Percentiles rank a stretch among this genome's conserved stretches.
Evolutionary conservation across 1,139 yeast species (phyloP).

Genomic region (Pichia sp.): DNA sequence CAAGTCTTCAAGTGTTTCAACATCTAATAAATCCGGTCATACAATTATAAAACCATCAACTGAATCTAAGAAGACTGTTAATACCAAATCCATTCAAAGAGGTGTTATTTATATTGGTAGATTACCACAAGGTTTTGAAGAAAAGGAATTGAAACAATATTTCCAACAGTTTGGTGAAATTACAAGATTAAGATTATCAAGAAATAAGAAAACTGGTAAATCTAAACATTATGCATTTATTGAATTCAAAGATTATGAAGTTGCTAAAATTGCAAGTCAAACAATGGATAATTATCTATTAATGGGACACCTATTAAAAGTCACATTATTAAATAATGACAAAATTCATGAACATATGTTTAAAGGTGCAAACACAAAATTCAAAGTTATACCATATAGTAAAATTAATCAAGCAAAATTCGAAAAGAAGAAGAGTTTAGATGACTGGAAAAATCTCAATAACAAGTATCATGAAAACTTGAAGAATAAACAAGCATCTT

Average conservation of each 20-base stretch:
- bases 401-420: conserved; percentile 48
- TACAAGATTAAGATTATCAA: conserved; percentile 67
- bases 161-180: conserved; percentile 87
- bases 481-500: conserved; percentile 41
- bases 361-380: conserved; percentile 49
- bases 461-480: conserved; percentile 38
- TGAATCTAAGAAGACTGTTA: conserved; percentile 24
- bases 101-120: conserved; percentile 88
- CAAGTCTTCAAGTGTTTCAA: neutral
- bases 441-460: conserved; percentile 54
- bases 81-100: conserved; percentile 27
- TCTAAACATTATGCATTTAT: conserved; percentile 91
- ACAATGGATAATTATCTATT: conserved; percentile 92
- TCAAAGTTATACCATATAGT: conserved; percentile 58
- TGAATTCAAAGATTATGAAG: conserved; percentile 68
- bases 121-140: conserved; percentile 89
- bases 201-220: conserved; percentile 86
- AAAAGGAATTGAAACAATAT: conserved; percentile 70
- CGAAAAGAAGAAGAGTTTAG: conserved; percentile 50
- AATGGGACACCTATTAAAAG: conserved; percentile 79
- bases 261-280: conserved; percentile 85
- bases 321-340: conserved; percentile 43
- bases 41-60: conserved; percentile 29
- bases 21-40: conserved; percentile 18
- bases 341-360: conserved; percentile 42